Base-by-base conservation (phyloP, 2,329 filamentous ascomycete genomes). In the Botryotinia calthae region DNA sequence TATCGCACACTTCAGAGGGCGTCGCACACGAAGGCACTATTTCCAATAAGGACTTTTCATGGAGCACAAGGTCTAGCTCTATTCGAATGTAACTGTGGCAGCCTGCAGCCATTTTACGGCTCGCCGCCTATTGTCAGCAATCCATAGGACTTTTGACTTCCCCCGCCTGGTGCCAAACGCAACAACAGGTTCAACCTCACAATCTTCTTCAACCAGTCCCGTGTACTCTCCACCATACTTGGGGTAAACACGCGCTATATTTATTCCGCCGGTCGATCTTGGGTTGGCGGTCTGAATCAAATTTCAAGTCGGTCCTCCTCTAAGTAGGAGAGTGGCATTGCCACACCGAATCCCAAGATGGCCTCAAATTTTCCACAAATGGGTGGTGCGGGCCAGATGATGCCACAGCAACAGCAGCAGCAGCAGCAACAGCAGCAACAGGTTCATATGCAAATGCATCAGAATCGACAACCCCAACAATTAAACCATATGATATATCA, bases 331-430 rank as follows among this genome's bases (percentile, higher is more conserved):
- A 75, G 76, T 79, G 77, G 76, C 74, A 48, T 71, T 74, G 75
- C 77, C 77, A 77, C 76, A 76, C 62, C 71, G 63, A 73, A 72
- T 73, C 70, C 63, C 71, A 77, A 72, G 65, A 81, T 81, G 80
- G 78, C 78, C 46, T 74, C 78, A 42, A 80, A 80, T 73, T 80
- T 80, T 73, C 79, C 78, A 70, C 77, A 80, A 69, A 78, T 79
- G 75, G 75, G 76, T 58, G 77, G 73, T 70, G 75, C 77, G n/a
- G 75, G 75, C 58, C 76, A 76, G 65, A 77, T 79, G 76, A 80
- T 79, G 77, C 75, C 75, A n/a, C 77, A 77, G 56, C 79, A 78
- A 40, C 77, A 75, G 31, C 76, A 74, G 54, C 73, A 73, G 22
- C 74, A 74, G 28, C 76, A 76, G 18, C 77, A 77, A 14, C 77